These are phyloP conservation scores for Saccharomyces hybrid DNA, from an alignment of 1,139 yeast genomes.

Conservation along the genomic window DNA sequence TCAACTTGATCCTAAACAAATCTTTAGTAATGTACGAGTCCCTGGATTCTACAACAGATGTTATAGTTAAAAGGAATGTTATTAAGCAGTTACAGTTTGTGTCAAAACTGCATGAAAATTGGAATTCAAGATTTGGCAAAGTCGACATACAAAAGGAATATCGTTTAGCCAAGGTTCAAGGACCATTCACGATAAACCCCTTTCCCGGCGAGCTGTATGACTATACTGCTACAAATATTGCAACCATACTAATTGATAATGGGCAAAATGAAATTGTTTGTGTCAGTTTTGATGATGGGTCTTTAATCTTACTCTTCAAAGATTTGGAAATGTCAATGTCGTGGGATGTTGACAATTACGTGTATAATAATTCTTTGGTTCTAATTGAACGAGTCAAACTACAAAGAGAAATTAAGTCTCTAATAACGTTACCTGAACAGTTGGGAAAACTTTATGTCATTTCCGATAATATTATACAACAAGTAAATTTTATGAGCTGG, in stretches of 20 bases:
- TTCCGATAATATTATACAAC: slow-evolving; percentile 5
- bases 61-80: slow-evolving; percentile 18
- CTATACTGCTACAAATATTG: slow-evolving; percentile 35
- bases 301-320: slow-evolving; percentile 22
- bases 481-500: slow-evolving; percentile 17
- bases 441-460: slow-evolving; percentile 11
- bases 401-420: slow-evolving; percentile 5
- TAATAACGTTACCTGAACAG: slow-evolving; percentile 4
- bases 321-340: slow-evolving; percentile 27
- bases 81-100: slow-evolving; percentile 30
- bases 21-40: slow-evolving; percentile 32
- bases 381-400: slow-evolving; percentile 16
- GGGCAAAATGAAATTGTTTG: slow-evolving; percentile 16
- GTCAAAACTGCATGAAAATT: slow-evolving; percentile 17
- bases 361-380: slow-evolving; percentile 19
- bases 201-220: slow-evolving; percentile 44
- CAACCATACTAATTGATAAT: slow-evolving; percentile 26
- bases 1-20: slow-evolving; percentile 37
- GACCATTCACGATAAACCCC: slow-evolving; percentile 46
- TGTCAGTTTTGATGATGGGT: slow-evolving; percentile 20
- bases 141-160: slow-evolving; percentile 11
- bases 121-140: background rate
- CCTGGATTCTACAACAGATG: slow-evolving; percentile 12
- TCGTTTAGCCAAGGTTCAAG: slow-evolving; percentile 34
- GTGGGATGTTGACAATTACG: slow-evolving; percentile 19